A percentile compares a stretch with the other conserved stretches of the same genome.
Conservation (phyloP, 140 eudicot genomes). For the Artemisia princeps region DNA sequence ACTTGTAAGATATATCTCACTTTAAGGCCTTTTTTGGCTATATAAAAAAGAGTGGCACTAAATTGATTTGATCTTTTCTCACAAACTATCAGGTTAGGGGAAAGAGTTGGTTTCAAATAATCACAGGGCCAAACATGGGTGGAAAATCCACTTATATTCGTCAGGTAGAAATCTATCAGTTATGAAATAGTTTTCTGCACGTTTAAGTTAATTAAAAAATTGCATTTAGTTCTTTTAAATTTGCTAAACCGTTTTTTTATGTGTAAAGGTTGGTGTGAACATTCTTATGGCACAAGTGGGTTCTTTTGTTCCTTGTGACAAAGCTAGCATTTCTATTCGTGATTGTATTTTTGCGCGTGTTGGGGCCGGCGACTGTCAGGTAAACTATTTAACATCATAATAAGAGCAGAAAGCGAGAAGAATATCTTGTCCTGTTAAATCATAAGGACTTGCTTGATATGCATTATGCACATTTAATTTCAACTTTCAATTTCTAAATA, state of each 20-base stretch:
- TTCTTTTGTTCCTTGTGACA: constrained; percentile 88
- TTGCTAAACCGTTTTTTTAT: background rate
- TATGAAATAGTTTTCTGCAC: background rate
- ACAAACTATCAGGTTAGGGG: constrained; percentile 54
- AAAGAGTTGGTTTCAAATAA: constrained; percentile 89
- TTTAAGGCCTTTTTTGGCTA: background rate
- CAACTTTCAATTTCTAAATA: background rate
- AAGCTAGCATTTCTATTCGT: constrained; percentile 78
- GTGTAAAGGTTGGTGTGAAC: constrained; percentile 80
- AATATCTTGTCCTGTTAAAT: too few relatives aligned
- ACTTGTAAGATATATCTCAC: constrained; percentile 59
- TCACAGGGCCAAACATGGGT: constrained; percentile 99
- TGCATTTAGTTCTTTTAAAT: background rate
- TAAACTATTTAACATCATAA: constrained; percentile 13
- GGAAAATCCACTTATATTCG: constrained; percentile 92
- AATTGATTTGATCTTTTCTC: constrained; percentile 20
- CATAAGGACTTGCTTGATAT: too few relatives aligned
- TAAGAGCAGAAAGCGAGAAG: too few relatives aligned
- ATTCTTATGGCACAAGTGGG: constrained; percentile 97
- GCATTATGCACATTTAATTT: background rate
- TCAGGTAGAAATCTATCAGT: constrained; percentile 44
- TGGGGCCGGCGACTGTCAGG: constrained; percentile 99
- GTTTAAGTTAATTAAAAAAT: background rate
- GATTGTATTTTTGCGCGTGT: constrained; percentile 98
- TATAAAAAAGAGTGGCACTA: constrained; percentile 31